Conservation (phyloP, 2,329 filamentous ascomycete species). For the Boeremia exigua region DNA sequence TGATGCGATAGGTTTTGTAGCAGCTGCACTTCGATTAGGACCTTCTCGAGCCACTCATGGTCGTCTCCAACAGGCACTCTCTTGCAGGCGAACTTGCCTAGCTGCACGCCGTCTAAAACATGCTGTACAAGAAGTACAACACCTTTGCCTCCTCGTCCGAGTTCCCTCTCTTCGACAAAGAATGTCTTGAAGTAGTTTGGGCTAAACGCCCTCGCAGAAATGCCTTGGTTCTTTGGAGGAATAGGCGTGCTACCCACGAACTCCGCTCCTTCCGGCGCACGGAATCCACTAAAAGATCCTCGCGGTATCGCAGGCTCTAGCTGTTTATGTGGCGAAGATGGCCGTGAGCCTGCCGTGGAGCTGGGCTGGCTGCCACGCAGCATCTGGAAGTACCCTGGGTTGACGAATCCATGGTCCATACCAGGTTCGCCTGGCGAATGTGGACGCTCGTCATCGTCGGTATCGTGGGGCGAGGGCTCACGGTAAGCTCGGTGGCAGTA, state of each 20-base stretch:
- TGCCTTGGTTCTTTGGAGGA: constrained; percentile 63
- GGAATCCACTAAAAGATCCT: constrained; percentile 31
- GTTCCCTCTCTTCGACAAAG: constrained; percentile 85
- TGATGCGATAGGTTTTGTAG: constrained; percentile 91
- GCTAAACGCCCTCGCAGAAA: constrained; percentile 85
- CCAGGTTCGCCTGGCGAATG: constrained; percentile 40
- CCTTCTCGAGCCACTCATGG: constrained; percentile 93
- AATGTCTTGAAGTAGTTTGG: constrained; percentile 92
- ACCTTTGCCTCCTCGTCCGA: constrained; percentile 91
- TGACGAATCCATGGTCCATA: constrained; percentile 73
- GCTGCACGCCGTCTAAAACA: constrained; percentile 83
- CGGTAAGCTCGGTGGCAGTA: constrained; percentile 79
- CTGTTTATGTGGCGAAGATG: constrained; percentile 59
- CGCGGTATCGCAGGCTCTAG: constrained; percentile 40
- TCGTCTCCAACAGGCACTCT: constrained; percentile 92
- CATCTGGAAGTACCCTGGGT: constrained; percentile 95
- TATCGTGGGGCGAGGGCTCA: constrained; percentile 49
- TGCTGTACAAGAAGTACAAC: constrained; percentile 95
- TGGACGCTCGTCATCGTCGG: constrained; percentile 42
- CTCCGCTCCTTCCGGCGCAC: constrained; percentile 57
- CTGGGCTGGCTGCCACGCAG: constrained; percentile 67
- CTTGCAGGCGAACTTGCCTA: constrained; percentile 96
- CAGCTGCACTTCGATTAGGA: constrained; percentile 90
- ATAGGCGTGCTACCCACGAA: constrained; percentile 55
- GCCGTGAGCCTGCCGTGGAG: constrained; percentile 56